Evolutionary conservation across 768 basidiomycete genomes (phyloP).

Genomic region (Termitomyces sp.): DNA sequence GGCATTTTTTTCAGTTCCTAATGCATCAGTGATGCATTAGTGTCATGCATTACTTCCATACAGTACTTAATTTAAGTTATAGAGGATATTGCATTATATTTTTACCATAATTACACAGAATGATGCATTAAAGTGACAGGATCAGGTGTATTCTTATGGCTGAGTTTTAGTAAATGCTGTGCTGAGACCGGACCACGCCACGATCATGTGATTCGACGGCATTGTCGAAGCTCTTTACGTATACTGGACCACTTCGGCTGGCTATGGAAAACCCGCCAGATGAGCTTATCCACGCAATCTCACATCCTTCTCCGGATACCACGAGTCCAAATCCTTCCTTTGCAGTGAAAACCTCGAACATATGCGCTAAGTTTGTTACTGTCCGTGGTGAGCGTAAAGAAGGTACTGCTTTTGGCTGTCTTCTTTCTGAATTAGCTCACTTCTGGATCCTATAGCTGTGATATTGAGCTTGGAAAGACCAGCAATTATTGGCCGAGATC

Average conservation of each 20-base stretch:
- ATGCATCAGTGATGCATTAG: no score
- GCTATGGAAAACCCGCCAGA: background rate
- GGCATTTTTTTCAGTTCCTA: no score
- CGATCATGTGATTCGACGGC: background rate
- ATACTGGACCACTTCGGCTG: background rate
- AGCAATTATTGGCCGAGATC: conserved; percentile 67
- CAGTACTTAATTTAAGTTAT: no score
- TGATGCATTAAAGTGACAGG: no score
- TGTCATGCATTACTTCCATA: no score
- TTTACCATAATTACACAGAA: no score
- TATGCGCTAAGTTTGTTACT: conserved; percentile 76
- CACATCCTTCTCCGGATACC: background rate
- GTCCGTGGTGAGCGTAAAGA: conserved; percentile 60
- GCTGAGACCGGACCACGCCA: background rate
- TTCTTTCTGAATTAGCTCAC: background rate
- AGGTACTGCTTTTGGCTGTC: conserved; percentile 35
- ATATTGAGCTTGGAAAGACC: conserved; percentile 60
- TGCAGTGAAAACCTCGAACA: conserved; percentile 22
- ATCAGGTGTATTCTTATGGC: no score
- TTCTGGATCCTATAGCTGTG: conserved; percentile 39
- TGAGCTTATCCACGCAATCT: background rate
- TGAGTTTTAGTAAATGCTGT: no score
- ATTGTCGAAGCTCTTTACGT: no score
- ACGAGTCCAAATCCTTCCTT: background rate
- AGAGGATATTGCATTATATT: no score